Base-by-base conservation (phyloP, 192 early-diverging fungal genomes). In the Podila epigama region DNA sequence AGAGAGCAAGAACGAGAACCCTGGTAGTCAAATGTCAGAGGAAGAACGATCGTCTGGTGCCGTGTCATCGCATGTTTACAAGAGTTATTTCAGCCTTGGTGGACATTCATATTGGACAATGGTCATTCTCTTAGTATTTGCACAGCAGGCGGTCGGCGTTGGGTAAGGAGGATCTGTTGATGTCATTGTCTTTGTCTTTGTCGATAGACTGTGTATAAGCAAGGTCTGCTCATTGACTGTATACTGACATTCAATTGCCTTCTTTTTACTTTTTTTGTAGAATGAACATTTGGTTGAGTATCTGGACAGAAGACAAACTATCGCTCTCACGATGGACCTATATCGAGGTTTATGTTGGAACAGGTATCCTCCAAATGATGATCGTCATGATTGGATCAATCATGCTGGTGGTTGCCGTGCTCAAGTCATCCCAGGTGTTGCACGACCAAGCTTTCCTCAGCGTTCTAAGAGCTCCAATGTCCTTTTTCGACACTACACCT, bases 401-500 rank as follows among this genome's bases (percentile, higher is more conserved):
- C 36, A 59, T 77, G 22, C 16, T 77, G 35, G 73, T 77, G 15
- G 15, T 59, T 22, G 66, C 56, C 5, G 50, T 68, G 44, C 86
- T 92, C 42, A 84, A 85, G 53, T 89, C 91, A 29, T 89, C 90
- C 5, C 68, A 80, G 36, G 37, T 63, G 7, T 80, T 91, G 9
- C 92, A 94, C 53, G 75, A 82, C 16, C 53, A 80, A 7, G 87
- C 93, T 73, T 85, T 94, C 51, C 40, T 87, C n/a, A 90, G 85
- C 22, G 86, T 94, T 29, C 60, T 93, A 25, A 81, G 79, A 28
- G 77, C 87, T 9, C 89, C 89, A 1, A 85, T 87, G 81, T 65
- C 64, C 10, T 90, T 86, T 66, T 91, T 91, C 58, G 90, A 92
- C 52, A 84, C 86, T 40, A 90, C 88, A 6, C 90, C 90, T 18